These are phyloP conservation scores for Talaromyces sp. DNA, from an alignment of 2,329 filamentous ascomycete genomes.

Conservation along the genomic window DNA sequence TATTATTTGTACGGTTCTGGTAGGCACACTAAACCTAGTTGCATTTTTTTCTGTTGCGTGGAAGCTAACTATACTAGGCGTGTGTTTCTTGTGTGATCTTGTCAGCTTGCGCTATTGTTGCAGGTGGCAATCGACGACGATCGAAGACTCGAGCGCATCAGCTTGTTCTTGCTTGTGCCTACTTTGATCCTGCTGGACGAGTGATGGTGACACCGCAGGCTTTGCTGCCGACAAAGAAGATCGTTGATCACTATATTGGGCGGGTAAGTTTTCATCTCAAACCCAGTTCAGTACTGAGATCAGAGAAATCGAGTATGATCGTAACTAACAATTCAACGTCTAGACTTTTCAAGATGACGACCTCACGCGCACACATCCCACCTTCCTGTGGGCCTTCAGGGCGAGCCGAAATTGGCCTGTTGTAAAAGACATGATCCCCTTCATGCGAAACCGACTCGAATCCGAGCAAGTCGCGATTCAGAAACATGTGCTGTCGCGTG, in stretches of 20 bases:
- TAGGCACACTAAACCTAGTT: slow-evolving; percentile 42
- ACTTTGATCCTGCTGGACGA: slow-evolving; percentile 47
- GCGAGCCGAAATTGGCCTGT: slow-evolving; percentile 77
- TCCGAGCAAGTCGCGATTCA: slow-evolving; percentile 49
- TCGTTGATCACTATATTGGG: slow-evolving; percentile 76
- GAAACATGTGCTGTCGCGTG: slow-evolving; percentile 54
- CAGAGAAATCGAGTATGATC: too few species aligned
- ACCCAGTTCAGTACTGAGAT: too few species aligned
- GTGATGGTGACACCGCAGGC: slow-evolving; percentile 52
- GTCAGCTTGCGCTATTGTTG: slow-evolving; percentile 58
- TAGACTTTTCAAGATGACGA: slow-evolving; percentile 67
- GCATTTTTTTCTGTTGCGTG: neutral
- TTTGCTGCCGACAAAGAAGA: slow-evolving; percentile 59
- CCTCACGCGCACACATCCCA: slow-evolving; percentile 74
- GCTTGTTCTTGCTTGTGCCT: slow-evolving; percentile 53
- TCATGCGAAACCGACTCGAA: slow-evolving; percentile 73
- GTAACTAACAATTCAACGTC: neutral
- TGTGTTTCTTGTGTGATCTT: slow-evolving; percentile 64
- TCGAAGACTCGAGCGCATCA: slow-evolving; percentile 65
- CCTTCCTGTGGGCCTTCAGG: slow-evolving; percentile 86
- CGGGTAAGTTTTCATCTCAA: slow-evolving; percentile 50
- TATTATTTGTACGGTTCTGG: slow-evolving; percentile 72
- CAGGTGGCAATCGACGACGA: slow-evolving; percentile 55
- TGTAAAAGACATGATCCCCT: slow-evolving; percentile 67
- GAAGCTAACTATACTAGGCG: slow-evolving; percentile 49